phyloP scores from a whole-genome alignment of 1,284 basidiomycete genomes.

The Papiliotrema laurentii region DNA sequence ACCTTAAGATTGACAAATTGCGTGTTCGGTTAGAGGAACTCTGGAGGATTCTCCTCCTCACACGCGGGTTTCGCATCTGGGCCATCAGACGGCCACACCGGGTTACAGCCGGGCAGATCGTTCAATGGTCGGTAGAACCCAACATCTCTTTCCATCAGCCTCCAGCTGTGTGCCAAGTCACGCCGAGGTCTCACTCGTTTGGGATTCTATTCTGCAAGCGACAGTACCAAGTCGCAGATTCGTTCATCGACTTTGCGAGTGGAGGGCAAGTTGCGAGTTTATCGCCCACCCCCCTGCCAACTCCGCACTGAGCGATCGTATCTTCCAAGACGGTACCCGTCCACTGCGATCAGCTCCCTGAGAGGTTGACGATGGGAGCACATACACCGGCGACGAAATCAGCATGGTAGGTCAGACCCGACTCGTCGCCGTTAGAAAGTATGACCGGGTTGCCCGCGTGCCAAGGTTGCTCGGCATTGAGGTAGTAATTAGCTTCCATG shows the following conservation, averaged over 20 bases:
- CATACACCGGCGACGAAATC: slow-evolving; percentile 38
- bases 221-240: slow-evolving; percentile 17
- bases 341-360: slow-evolving; percentile 20
- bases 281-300: slow-evolving; percentile 21
- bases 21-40: slow-evolving; percentile 22
- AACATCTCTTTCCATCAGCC: slow-evolving; percentile 21
- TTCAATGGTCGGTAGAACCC: slow-evolving; percentile 24
- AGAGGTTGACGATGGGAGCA: not conserved
- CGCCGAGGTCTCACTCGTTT: slow-evolving; percentile 26
- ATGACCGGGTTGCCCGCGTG: slow-evolving; percentile 25
- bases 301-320: slow-evolving; percentile 25
- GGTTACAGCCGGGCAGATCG: slow-evolving; percentile 38
- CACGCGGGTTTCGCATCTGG: slow-evolving; percentile 22
- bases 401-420: slow-evolving; percentile 34
- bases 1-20: slow-evolving; percentile 26
- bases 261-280: slow-evolving; percentile 20
- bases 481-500: slow-evolving; percentile 33
- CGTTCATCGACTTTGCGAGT: slow-evolving; percentile 15
- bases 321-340: slow-evolving; percentile 13
- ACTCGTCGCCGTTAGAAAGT: slow-evolving; percentile 37
- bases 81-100: slow-evolving; percentile 22
- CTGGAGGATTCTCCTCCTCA: slow-evolving; percentile 7
- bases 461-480: slow-evolving; percentile 25
- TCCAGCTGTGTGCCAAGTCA: not conserved
- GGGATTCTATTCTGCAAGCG: slow-evolving; percentile 26